Evolutionary conservation across 2,329 filamentous ascomycete genomes (phyloP), one percentile per base, ranked within the genome.

Genomic region (Aspergillus cejpii): DNA sequence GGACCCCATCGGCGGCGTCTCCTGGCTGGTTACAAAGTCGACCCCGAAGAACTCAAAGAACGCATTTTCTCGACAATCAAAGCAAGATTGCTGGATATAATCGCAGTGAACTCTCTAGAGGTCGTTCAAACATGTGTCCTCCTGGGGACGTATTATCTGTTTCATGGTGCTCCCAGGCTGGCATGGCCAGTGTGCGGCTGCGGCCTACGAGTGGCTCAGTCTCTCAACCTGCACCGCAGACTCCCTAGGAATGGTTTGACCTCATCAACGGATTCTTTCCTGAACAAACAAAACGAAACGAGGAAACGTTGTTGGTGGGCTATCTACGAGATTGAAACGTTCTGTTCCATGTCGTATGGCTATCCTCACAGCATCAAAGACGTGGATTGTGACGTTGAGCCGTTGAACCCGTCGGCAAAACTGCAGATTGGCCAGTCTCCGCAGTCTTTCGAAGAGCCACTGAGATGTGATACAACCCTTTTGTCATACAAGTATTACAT

Each of bases 301-400:
- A 42, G 59, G 10, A 68, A 69, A 14, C 59, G 66, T 0, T 65
- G 64, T 7, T 70, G 67, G 68, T 70, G 67, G 65, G 66, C 68
- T 1, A 60, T 70, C 0, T 66, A 69, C 28, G 68, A 69, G 39
- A 63, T 68, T 1, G 68, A 70, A 28, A 67, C 64, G 0, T 67
- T 69, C 17, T 69, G 64, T 42, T 68, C 66, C 0, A 69, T 70
- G 58, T 54, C 65, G 0, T 70, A 69, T 28, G 66, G 68, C 1
- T 69, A 65, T 33, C 66, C 67, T 3, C 54, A 54, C 14, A 54
- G 56, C 5, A 66, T 68, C 11, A 48, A 49, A 0, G 65, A 66
- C 26, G 44, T 37, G 0, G 66, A 69, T 42, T 67, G 60, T 11
- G 56, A 61, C 19, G 56, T 66, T 0, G 58, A 61, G 6, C 43